Conservation (phyloP, 2,329 filamentous ascomycete genomes). For the Beauveria bassiana region DNA sequence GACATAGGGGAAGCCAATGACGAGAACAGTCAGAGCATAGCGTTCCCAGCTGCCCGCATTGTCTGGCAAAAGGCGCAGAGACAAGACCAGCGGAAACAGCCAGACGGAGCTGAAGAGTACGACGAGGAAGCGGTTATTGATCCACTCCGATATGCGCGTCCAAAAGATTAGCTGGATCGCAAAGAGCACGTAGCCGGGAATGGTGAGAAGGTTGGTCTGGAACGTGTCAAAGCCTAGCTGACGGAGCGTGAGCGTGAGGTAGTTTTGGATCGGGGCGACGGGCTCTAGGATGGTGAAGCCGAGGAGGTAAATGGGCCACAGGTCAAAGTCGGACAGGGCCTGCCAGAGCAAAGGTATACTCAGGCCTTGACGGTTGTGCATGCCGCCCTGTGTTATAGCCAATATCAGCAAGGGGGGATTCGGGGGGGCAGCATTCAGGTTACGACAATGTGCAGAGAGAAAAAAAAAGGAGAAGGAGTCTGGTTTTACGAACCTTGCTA, state of each 20-base stretch:
- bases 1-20: slow-evolving; percentile 24
- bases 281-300: slow-evolving; percentile 43
- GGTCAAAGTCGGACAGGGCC: slow-evolving; percentile 42
- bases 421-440: no score
- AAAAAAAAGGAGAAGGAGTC: no score
- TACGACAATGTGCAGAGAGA: no score
- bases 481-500: slow-evolving; percentile 27
- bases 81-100: slow-evolving; percentile 15
- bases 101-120: slow-evolving; percentile 12
- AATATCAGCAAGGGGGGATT: background rate
- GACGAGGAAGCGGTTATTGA: slow-evolving; percentile 23
- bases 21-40: slow-evolving; percentile 22
- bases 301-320: slow-evolving; percentile 43
- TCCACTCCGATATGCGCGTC: slow-evolving; percentile 31
- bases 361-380: slow-evolving; percentile 54
- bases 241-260: slow-evolving; percentile 52
- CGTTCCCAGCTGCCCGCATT: slow-evolving; percentile 22
- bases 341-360: slow-evolving; percentile 42
- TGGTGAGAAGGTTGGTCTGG: slow-evolving; percentile 54
- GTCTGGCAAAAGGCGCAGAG: slow-evolving; percentile 22
- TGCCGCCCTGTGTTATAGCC: slow-evolving; percentile 31
- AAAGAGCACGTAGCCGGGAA: slow-evolving; percentile 42
- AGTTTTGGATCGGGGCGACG: slow-evolving; percentile 37
- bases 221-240: slow-evolving; percentile 53
- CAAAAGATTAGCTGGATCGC: slow-evolving; percentile 29